Evolutionary conservation across 208 protist species (phyloP).

Genomic region (Acanthamoeba healyi): DNA sequence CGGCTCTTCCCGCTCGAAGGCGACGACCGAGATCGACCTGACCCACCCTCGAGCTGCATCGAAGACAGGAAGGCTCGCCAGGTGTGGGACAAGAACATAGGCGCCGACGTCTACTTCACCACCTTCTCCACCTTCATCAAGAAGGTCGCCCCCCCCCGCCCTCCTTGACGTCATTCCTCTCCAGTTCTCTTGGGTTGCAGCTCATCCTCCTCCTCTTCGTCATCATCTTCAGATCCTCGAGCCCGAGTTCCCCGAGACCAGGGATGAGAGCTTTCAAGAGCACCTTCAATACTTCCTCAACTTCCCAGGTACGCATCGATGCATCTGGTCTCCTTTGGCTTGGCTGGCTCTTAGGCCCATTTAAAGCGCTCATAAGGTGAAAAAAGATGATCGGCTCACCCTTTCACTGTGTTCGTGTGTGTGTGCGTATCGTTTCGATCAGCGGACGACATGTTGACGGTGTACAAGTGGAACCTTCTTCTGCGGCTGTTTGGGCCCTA

Average conservation of each 20-base stretch:
- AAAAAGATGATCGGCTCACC: too few relatives aligned
- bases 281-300: constrained; percentile 63
- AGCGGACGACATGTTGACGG: constrained; percentile 45
- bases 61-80: constrained; percentile 59
- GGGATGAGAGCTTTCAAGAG: constrained; percentile 36
- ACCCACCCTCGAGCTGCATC: constrained; percentile 61
- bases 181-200: too few relatives aligned
- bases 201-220: too few relatives aligned
- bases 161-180: background rate
- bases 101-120: constrained; percentile 24
- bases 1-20: constrained; percentile 54
- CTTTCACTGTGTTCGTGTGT: background rate
- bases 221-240: constrained; percentile 47
- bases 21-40: constrained; percentile 10
- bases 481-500: constrained; percentile 67
- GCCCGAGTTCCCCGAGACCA: constrained; percentile 63
- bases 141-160: background rate
- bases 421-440: background rate
- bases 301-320: constrained; percentile 47
- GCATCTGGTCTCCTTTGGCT: too few relatives aligned
- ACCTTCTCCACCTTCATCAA: constrained; percentile 50
- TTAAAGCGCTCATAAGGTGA: too few relatives aligned
- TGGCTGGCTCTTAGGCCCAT: too few relatives aligned
- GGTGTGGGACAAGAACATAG: constrained; percentile 43
- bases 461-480: constrained; percentile 73